These are phyloP conservation scores for Sideroxylon spinosum DNA, from an alignment of 179 eudicot species.

Conservation along the genomic window DNA sequence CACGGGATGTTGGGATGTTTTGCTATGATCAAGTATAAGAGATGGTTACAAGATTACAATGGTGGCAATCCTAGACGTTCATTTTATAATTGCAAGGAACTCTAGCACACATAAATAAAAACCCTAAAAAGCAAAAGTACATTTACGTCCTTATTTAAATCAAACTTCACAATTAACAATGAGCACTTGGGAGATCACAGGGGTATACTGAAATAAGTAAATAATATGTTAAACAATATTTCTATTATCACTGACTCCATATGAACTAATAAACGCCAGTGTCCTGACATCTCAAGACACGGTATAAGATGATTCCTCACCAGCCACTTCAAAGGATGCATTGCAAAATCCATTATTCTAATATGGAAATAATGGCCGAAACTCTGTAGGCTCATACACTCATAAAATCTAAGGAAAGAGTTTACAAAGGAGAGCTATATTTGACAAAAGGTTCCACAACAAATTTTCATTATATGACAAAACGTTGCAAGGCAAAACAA, in stretches of 20 bases:
- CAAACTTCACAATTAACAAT: too few relatives aligned
- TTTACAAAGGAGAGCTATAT: neutral
- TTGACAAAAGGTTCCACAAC: neutral
- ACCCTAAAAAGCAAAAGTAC: too few relatives aligned
- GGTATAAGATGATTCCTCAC: neutral
- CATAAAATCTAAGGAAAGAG: neutral
- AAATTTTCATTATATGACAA: neutral
- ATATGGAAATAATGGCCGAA: neutral
- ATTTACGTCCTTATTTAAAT: too few relatives aligned
- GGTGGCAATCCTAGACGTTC: too few relatives aligned
- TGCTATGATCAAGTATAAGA: too few relatives aligned
- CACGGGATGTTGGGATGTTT: too few relatives aligned
- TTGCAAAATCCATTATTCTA: neutral
- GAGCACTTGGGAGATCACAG: neutral
- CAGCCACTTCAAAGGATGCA: neutral
- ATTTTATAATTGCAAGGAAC: too few relatives aligned
- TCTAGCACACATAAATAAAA: too few relatives aligned
- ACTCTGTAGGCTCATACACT: neutral
- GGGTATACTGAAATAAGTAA: neutral
- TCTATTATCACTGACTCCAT: neutral
- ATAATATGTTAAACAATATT: neutral
- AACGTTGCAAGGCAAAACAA: neutral
- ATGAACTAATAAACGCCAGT: neutral
- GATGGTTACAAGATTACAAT: too few relatives aligned
- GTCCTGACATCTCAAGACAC: neutral